Percentiles rank a stretch among this genome's conserved stretches.
Evolutionary conservation across 2,329 filamentous ascomycete genomes (phyloP).

Genomic region (Tolypocladium ophioglossoides): DNA sequence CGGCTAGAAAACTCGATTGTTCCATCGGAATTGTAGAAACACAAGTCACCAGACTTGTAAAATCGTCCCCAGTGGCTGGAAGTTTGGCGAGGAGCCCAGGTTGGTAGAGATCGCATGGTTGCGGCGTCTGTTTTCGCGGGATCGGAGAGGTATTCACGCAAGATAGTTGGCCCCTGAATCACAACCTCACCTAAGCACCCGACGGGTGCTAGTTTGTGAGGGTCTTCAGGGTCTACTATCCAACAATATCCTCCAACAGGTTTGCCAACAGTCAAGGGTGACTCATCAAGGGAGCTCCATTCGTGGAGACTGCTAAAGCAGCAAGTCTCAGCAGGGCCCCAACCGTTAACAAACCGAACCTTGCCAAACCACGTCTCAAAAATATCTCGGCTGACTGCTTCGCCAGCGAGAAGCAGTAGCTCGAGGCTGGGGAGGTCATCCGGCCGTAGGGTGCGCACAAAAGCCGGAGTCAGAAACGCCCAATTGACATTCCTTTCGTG

Average conservation of each 20-base stretch:
- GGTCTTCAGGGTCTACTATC: neutral
- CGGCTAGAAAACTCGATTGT: constrained; percentile 9
- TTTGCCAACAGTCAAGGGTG: neutral
- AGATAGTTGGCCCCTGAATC: neutral
- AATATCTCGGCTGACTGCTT: constrained; percentile 1
- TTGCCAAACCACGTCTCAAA: neutral
- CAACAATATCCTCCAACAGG: neutral
- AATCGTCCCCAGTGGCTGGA: neutral
- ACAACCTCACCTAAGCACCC: neutral
- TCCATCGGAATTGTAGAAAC: constrained; percentile 18
- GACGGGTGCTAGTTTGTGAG: neutral
- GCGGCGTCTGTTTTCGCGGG: neutral
- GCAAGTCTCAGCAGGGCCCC: neutral
- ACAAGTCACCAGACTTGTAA: constrained; percentile 10
- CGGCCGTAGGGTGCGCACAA: constrained; percentile 1
- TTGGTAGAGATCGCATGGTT: neutral
- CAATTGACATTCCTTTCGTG: neutral
- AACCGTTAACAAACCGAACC: neutral
- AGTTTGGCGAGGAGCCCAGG: neutral
- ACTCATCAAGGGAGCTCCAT: neutral
- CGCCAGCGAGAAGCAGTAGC: constrained; percentile 2
- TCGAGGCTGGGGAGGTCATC: neutral
- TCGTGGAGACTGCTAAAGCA: neutral
- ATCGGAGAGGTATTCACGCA: neutral
- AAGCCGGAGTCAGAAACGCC: constrained; percentile 2